Conservation (phyloP, 2,329 filamentous ascomycete species). For the Aspergillus latus region DNA sequence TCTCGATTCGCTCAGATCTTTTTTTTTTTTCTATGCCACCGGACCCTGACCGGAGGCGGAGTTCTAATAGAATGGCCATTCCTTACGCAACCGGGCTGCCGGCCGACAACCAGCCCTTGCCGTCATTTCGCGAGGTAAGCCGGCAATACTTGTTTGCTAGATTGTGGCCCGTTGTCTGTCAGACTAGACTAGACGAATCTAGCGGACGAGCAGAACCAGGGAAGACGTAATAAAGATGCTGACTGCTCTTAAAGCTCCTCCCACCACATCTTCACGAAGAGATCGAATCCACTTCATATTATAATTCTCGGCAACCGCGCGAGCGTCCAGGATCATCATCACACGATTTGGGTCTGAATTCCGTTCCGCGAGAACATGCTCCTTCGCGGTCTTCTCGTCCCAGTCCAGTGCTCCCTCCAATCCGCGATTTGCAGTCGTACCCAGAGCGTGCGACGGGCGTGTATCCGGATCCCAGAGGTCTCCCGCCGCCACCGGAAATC, state of each 20-base stretch:
- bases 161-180: constrained; percentile 1
- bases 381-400: constrained; percentile 29
- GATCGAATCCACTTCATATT: constrained; percentile 42
- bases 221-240: constrained; percentile 8
- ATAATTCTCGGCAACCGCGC: constrained; percentile 30
- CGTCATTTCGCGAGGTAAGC: constrained; percentile 42
- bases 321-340: constrained; percentile 32
- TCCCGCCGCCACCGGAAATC: constrained; percentile 30
- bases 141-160: constrained; percentile 1
- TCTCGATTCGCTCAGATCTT: constrained; percentile 4
- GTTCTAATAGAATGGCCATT: constrained; percentile 39
- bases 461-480: constrained; percentile 28
- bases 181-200: too few relatives aligned
- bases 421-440: constrained; percentile 38
- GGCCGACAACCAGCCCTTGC: constrained; percentile 35
- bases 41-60: constrained; percentile 33
- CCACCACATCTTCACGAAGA: constrained; percentile 44
- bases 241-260: constrained; percentile 31
- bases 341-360: constrained; percentile 30
- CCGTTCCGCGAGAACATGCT: constrained; percentile 24
- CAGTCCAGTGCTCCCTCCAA: constrained; percentile 39
- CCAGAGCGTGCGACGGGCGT: constrained; percentile 29
- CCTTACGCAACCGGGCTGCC: constrained; percentile 38
- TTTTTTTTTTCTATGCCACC: constrained; percentile 37
- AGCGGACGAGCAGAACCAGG: neutral